Percentiles rank a stretch among this genome's conserved stretches.
phyloP scores from a whole-genome alignment of 495 filamentous ascomycete genomes.

The Neurospora intermedia region DNA sequence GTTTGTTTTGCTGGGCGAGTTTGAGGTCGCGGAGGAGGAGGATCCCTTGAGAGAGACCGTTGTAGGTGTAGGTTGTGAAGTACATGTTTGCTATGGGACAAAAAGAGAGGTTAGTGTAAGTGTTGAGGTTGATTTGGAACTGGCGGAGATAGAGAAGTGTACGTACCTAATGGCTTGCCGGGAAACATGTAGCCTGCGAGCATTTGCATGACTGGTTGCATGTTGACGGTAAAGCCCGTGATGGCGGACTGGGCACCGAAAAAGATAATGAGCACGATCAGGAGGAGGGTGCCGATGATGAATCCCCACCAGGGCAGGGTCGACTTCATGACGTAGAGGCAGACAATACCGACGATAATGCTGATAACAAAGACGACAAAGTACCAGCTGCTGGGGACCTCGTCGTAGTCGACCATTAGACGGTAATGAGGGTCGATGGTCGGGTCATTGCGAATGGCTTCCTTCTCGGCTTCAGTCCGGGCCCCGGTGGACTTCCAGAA shows the following conservation, averaged over 20 bases:
- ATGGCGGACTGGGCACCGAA: not conserved
- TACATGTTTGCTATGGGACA: slow-evolving; percentile 20
- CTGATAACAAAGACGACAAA: slow-evolving; percentile 30
- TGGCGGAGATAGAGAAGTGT: no score
- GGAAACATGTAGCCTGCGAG: slow-evolving; percentile 23
- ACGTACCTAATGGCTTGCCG: slow-evolving; percentile 20
- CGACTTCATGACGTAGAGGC: slow-evolving; percentile 31
- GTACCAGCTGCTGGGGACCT: slow-evolving; percentile 49
- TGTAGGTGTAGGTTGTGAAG: slow-evolving; percentile 20
- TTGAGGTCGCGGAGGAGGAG: slow-evolving; percentile 24
- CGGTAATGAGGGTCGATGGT: slow-evolving; percentile 14
- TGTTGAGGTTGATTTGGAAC: no score
- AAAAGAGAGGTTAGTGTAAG: not conserved
- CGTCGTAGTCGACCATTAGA: slow-evolving; percentile 38
- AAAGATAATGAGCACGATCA: slow-evolving; percentile 18
- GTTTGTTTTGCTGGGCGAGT: slow-evolving; percentile 27
- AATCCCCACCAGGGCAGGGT: slow-evolving; percentile 48
- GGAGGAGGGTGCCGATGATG: slow-evolving; percentile 35
- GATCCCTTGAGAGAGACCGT: slow-evolving; percentile 13
- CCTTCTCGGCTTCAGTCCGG: not conserved
- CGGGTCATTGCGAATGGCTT: not conserved
- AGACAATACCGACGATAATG: slow-evolving; percentile 38
- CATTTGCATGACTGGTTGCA: slow-evolving; percentile 15
- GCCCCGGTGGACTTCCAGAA: not conserved
- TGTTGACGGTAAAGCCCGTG: not conserved